phyloP scores from a whole-genome alignment of 257 asterid species.

The Solanum ossicruentum region DNA sequence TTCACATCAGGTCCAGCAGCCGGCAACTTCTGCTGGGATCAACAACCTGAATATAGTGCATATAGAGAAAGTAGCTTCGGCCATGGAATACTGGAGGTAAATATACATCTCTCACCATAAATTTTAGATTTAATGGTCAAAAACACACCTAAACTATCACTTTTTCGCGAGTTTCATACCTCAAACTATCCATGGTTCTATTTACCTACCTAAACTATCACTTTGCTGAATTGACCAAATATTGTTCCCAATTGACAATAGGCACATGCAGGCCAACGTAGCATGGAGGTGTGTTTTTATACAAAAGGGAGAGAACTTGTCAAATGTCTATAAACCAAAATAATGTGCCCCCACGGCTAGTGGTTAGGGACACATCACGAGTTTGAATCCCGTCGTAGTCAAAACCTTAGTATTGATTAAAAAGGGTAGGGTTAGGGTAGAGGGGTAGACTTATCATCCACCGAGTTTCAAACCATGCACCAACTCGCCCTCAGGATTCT shows the following conservation, averaged over 20 bases:
- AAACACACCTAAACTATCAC: background rate
- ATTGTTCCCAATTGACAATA: too few species aligned
- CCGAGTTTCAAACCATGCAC: background rate
- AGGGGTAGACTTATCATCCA: background rate
- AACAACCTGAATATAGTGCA: slow-evolving; percentile 86
- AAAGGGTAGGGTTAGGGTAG: background rate
- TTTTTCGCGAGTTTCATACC: background rate
- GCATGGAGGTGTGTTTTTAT: too few species aligned
- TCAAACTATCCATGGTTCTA: too few species aligned
- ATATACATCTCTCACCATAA: background rate
- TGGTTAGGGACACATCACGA: background rate
- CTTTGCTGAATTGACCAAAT: too few species aligned
- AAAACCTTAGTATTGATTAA: background rate
- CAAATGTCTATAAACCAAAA: background rate
- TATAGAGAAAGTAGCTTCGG: slow-evolving; percentile 88
- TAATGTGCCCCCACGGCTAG: background rate
- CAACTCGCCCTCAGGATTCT: background rate
- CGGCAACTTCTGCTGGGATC: slow-evolving; percentile 88
- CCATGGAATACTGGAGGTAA: slow-evolving; percentile 87
- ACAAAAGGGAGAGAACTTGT: background rate
- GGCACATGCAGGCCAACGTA: too few species aligned
- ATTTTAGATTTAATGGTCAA: background rate
- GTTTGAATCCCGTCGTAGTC: background rate
- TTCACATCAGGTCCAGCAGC: slow-evolving; percentile 85
- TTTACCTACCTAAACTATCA: too few species aligned